phyloP scores from a whole-genome alignment of 2,329 filamentous ascomycete species.

The Seiridium unicorne region DNA sequence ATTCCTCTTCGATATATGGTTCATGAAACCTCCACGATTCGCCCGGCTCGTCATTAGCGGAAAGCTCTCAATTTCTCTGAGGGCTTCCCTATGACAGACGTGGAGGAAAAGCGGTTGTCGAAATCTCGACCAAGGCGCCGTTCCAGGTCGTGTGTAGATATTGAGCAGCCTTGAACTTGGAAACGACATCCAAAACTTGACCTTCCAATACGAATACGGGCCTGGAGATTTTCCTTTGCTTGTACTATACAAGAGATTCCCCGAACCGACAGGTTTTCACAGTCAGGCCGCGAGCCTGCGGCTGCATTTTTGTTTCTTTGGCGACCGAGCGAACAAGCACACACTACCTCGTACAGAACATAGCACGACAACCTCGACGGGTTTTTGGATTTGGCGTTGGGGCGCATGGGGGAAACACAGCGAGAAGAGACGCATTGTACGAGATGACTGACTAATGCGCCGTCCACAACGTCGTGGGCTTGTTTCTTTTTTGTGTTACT shows the following conservation, averaged over 20 bases:
- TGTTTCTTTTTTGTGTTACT: constrained; percentile 3
- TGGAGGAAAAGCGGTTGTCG: background rate
- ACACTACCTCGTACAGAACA: background rate
- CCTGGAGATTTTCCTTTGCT: background rate
- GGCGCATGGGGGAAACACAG: constrained; percentile 10
- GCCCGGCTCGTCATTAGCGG: background rate
- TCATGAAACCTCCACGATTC: background rate
- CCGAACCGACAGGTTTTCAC: background rate
- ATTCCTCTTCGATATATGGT: constrained; percentile 2
- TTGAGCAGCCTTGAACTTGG: too few relatives aligned
- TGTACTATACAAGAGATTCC: background rate
- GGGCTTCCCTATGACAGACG: too few relatives aligned
- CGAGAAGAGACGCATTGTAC: constrained; percentile 13
- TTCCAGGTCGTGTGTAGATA: background rate
- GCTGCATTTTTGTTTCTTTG: background rate
- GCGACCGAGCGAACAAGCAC: background rate
- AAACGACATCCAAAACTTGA: background rate
- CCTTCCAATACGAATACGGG: background rate
- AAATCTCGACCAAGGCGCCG: background rate
- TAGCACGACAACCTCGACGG: background rate
- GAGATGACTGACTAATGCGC: constrained; percentile 12
- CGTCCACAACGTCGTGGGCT: background rate
- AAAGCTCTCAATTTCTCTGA: background rate
- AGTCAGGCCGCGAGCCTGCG: background rate
- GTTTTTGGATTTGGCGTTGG: constrained; percentile 5